Conservation (phyloP, 495 filamentous ascomycete genomes). For the Xylaria telfairii region DNA sequence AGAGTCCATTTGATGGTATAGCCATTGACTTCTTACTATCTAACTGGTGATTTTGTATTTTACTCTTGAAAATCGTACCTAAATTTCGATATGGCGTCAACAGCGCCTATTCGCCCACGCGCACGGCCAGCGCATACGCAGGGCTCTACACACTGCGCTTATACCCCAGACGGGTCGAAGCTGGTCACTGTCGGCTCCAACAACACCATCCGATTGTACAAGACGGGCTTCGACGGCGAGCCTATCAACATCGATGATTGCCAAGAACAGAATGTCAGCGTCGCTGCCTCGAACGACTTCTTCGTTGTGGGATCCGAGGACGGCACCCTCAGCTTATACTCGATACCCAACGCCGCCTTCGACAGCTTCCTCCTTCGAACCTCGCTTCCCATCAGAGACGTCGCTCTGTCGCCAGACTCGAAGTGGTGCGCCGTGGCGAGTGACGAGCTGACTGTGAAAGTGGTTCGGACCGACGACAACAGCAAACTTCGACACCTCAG, state of each 20-base stretch:
- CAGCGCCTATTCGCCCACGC: slow-evolving; percentile 53
- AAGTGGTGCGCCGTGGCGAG: slow-evolving; percentile 95
- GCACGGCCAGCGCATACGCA: slow-evolving; percentile 59
- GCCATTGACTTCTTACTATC: not conserved
- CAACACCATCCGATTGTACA: slow-evolving; percentile 87
- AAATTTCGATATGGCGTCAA: slow-evolving; percentile 49
- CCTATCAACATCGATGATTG: slow-evolving; percentile 89
- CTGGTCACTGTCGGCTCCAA: slow-evolving; percentile 87
- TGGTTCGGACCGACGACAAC: slow-evolving; percentile 83
- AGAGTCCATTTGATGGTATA: slow-evolving; percentile 7
- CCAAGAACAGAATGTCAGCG: slow-evolving; percentile 76
- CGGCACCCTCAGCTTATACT: slow-evolving; percentile 89
- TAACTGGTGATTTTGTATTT: not conserved
- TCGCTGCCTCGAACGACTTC: slow-evolving; percentile 79
- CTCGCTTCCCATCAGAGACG: slow-evolving; percentile 81
- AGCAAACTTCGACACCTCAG: slow-evolving; percentile 73
- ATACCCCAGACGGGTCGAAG: slow-evolving; percentile 62
- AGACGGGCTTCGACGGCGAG: slow-evolving; percentile 87
- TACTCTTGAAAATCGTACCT: not conserved
- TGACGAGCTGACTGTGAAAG: slow-evolving; percentile 89
- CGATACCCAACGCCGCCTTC: slow-evolving; percentile 74
- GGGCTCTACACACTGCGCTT: slow-evolving; percentile 59
- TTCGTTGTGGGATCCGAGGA: slow-evolving; percentile 91
- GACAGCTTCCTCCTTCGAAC: slow-evolving; percentile 81
- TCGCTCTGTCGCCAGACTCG: slow-evolving; percentile 81